Percentiles rank a stretch among this genome's conserved stretches.
Conservation (phyloP, 176 grass and related monocot genomes). For the Lolium perenne region DNA sequence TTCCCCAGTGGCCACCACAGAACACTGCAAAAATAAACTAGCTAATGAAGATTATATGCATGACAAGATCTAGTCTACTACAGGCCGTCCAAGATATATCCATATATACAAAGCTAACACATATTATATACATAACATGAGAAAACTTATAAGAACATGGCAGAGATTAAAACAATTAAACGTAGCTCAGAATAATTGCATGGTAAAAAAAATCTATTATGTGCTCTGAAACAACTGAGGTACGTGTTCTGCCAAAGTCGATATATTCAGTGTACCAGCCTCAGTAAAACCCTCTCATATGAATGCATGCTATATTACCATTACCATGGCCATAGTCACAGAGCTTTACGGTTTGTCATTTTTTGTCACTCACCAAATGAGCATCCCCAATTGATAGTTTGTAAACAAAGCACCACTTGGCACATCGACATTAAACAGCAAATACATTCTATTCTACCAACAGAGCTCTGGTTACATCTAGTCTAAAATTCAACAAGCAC, state of each 20-base stretch:
- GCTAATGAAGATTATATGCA: slow-evolving; percentile 26
- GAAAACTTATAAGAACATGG: slow-evolving; percentile 29
- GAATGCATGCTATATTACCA: background rate
- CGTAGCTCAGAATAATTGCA: background rate
- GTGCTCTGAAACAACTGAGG: background rate
- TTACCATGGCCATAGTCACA: background rate
- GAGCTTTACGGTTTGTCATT: background rate
- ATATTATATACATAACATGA: slow-evolving; percentile 26
- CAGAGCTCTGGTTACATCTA: background rate
- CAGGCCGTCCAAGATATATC: background rate
- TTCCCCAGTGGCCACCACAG: slow-evolving; percentile 91
- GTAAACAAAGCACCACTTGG: background rate
- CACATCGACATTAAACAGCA: background rate
- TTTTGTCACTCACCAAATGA: background rate
- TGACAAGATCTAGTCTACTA: background rate
- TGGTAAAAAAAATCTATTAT: background rate
- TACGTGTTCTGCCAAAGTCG: slow-evolving; percentile 19
- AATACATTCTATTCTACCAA: slow-evolving; percentile 18
- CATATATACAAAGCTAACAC: slow-evolving; percentile 6
- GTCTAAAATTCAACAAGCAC: background rate
- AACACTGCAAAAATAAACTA: slow-evolving; percentile 65
- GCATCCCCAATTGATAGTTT: background rate
- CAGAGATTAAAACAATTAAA: background rate
- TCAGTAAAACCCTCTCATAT: slow-evolving; percentile 7
- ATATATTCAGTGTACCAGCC: background rate